phyloP scores from a whole-genome alignment of 306 rosid genomes.

The Corylus americana region DNA sequence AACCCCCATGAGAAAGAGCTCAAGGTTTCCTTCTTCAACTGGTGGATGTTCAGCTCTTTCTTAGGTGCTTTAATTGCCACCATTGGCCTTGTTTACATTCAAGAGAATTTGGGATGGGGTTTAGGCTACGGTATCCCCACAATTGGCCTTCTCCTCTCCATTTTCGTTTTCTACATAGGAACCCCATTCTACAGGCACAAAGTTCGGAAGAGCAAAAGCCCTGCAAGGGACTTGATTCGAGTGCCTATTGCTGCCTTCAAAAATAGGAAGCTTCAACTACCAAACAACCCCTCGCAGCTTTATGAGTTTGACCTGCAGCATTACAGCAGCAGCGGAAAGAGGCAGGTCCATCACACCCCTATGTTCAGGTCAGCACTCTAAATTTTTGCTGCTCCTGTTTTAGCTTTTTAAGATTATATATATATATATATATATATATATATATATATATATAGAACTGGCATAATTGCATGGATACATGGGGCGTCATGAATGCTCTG shows the following conservation, averaged over 20 bases:
- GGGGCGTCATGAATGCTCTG: background rate
- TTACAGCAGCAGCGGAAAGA: constrained; percentile 38
- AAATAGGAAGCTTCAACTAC: constrained; percentile 54
- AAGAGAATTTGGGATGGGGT: constrained; percentile 81
- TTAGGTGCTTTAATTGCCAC: constrained; percentile 62
- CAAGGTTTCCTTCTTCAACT: constrained; percentile 77
- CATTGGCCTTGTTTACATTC: constrained; percentile 64
- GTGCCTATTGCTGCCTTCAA: constrained; percentile 47
- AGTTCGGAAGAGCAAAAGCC: constrained; percentile 40
- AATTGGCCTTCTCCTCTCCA: constrained; percentile 47
- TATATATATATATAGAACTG: background rate
- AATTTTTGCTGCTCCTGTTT: background rate
- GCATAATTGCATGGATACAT: background rate
- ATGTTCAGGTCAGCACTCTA: constrained; percentile 52
- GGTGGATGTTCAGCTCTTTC: constrained; percentile 75
- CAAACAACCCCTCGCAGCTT: constrained; percentile 44
- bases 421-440: too few species aligned
- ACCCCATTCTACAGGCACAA: constrained; percentile 74
- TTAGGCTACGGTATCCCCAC: constrained; percentile 68
- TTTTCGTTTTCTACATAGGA: constrained; percentile 52
- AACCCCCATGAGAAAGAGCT: constrained; percentile 44
- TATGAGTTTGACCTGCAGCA: constrained; percentile 54
- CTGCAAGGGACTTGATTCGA: constrained; percentile 40
- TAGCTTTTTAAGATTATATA: background rate
- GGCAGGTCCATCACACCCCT: constrained; percentile 57